phyloP scores from a whole-genome alignment of 208 protist species.

The Acanthamoeba triangularis region DNA sequence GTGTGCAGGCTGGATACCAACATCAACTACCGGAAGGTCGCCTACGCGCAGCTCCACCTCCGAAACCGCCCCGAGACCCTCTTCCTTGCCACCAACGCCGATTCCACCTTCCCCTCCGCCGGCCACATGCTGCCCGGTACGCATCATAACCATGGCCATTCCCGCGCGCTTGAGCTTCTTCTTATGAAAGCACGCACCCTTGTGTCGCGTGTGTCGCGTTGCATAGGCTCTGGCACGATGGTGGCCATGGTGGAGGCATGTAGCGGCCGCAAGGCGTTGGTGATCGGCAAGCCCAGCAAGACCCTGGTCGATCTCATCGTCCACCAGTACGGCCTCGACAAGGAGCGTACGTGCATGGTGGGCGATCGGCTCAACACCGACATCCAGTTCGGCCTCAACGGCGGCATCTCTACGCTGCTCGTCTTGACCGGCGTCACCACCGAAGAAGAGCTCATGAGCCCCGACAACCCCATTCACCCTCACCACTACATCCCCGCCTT shows the following conservation, averaged over 20 bases:
- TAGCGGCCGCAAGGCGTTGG: conserved; percentile 79
- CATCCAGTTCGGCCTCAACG: conserved; percentile 89
- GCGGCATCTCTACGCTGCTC: conserved; percentile 86
- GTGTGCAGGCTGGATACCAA: conserved; percentile 74
- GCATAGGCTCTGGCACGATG: conserved; percentile 64
- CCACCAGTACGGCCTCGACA: conserved; percentile 73
- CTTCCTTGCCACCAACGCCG: conserved; percentile 86
- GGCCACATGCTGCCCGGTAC: conserved; percentile 19
- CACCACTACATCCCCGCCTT: conserved; percentile 44
- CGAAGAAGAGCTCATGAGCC: conserved; percentile 3
- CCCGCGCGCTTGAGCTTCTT: background rate
- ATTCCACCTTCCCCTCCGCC: conserved; percentile 77
- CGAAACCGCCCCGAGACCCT: conserved; percentile 10
- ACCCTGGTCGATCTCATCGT: conserved; percentile 85
- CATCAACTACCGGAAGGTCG: conserved; percentile 82
- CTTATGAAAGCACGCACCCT: background rate
- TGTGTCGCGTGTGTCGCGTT: background rate
- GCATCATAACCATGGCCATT: background rate
- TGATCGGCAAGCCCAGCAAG: conserved; percentile 88
- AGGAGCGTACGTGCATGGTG: conserved; percentile 85
- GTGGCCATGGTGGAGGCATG: conserved; percentile 78
- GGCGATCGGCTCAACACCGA: conserved; percentile 92
- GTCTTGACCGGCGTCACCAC: conserved; percentile 86
- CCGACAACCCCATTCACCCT: conserved; percentile 33
- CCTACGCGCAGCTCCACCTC: conserved; percentile 77